These are phyloP conservation scores for Parietichytrium sp. DNA, from an alignment of 108 stramenopile species.

Conservation along the genomic window DNA sequence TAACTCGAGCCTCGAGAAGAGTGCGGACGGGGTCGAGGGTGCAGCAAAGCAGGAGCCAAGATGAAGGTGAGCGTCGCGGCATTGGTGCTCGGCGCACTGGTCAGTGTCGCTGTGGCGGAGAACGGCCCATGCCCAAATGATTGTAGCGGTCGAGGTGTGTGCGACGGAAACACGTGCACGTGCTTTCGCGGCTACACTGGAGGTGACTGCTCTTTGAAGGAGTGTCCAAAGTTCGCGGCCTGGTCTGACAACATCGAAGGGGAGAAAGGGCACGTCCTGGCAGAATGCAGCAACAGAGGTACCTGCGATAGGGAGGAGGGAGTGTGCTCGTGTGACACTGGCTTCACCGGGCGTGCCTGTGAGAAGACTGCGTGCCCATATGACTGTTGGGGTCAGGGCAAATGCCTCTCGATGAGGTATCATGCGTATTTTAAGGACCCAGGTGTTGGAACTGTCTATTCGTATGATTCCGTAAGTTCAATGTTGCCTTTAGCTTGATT, in stretches of 20 bases:
- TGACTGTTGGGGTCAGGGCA: conserved; percentile 66
- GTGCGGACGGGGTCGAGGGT: too few relatives aligned
- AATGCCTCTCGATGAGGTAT: conserved; percentile 67
- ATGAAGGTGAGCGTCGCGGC: too few relatives aligned
- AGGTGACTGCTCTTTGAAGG: conserved; percentile 74
- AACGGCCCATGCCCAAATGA: conserved; percentile 58
- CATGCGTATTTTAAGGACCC: conserved; percentile 54
- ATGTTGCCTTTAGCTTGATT: too few relatives aligned
- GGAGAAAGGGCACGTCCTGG: conserved; percentile 54
- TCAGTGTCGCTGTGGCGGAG: too few relatives aligned
- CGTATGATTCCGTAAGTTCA: conserved; percentile 11
- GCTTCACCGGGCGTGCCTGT: conserved; percentile 67
- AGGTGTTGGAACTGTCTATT: neutral
- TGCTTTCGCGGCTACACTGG: conserved; percentile 59
- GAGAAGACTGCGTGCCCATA: conserved; percentile 60
- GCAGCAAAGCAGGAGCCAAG: too few relatives aligned
- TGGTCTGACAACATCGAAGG: neutral
- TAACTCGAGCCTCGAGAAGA: too few relatives aligned
- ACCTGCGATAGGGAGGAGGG: conserved; percentile 57
- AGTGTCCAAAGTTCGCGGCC: conserved; percentile 60
- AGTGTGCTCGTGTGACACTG: conserved; percentile 63
- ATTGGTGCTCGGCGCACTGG: too few relatives aligned
- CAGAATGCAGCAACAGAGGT: conserved; percentile 70
- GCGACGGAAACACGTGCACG: conserved; percentile 44
- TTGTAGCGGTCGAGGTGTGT: conserved; percentile 64